Conservation (phyloP, 1,284 basidiomycete genomes). For the Ceratobasidium papillatum region DNA sequence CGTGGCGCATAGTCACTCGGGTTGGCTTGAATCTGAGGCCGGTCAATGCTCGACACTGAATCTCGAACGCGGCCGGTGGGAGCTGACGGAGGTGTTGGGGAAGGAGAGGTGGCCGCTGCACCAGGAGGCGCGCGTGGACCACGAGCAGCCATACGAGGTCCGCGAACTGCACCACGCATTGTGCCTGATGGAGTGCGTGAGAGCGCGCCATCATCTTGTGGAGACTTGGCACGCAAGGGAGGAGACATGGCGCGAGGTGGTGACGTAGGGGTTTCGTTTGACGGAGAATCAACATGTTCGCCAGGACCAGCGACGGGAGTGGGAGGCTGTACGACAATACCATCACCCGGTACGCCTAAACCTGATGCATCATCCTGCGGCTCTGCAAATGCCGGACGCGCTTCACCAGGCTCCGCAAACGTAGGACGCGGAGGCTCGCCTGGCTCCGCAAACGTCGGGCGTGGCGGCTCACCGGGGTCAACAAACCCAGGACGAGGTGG, state of each 20-base stretch:
- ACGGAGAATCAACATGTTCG: constrained; percentile 5
- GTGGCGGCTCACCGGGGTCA: constrained; percentile 31
- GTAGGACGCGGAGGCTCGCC: constrained; percentile 30
- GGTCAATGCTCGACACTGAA: constrained; percentile 27
- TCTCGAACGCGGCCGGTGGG: constrained; percentile 1
- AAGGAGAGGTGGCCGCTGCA: not conserved
- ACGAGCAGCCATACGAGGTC: constrained; percentile 33
- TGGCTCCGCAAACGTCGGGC: constrained; percentile 31
- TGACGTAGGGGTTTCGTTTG: constrained; percentile 11
- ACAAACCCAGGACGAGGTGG: constrained; percentile 28
- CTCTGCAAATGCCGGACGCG: constrained; percentile 30
- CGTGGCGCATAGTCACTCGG: constrained; percentile 50
- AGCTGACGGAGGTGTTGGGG: constrained; percentile 2
- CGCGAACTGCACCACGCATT: constrained; percentile 39
- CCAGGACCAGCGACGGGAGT: constrained; percentile 3
- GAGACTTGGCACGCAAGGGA: constrained; percentile 40
- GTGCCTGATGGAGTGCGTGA: constrained; percentile 58
- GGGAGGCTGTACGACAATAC: constrained; percentile 27
- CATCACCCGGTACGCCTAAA: constrained; percentile 3
- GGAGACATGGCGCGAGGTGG: constrained; percentile 27
- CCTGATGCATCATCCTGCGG: constrained; percentile 20
- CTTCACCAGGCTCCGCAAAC: constrained; percentile 19
- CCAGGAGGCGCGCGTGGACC: constrained; percentile 33
- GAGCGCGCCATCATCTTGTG: constrained; percentile 46
- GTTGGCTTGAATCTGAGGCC: constrained; percentile 14